These are phyloP conservation scores for Kwoniella sp. DNA, from an alignment of 768 basidiomycete species.

Conservation along the genomic window DNA sequence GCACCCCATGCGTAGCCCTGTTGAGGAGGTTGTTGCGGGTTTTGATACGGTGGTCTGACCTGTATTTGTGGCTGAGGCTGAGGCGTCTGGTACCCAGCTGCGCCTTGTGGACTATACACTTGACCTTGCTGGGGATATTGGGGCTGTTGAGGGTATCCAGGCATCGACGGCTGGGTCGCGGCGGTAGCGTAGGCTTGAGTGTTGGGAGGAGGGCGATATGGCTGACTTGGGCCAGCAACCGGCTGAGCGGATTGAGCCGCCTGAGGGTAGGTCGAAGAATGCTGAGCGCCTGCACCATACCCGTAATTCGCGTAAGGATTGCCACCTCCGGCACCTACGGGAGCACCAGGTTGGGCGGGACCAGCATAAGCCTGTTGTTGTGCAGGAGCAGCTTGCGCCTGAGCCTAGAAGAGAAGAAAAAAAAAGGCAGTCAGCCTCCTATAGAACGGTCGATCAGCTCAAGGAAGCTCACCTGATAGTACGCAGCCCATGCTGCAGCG, in stretches of 20 bases:
- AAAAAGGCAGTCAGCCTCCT: neutral
- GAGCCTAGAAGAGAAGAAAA: conserved; percentile 28
- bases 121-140: conserved; percentile 14
- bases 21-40: conserved; percentile 20
- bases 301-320: conserved; percentile 85
- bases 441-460: no score
- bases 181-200: conserved; percentile 55
- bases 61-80: conserved; percentile 19
- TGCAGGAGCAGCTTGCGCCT: conserved; percentile 30
- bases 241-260: conserved; percentile 8
- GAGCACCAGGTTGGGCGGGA: conserved; percentile 15
- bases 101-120: conserved; percentile 7
- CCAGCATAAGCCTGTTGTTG: conserved; percentile 23
- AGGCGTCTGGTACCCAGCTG: conserved; percentile 22
- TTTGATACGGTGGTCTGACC: conserved; percentile 24
- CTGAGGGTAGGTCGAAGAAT: conserved; percentile 28
- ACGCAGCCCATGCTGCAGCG: conserved; percentile 52
- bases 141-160: conserved; percentile 17
- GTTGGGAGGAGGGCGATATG: conserved; percentile 30
- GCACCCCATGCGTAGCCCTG: conserved; percentile 63
- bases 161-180: conserved; percentile 51
- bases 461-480: conserved; percentile 43
- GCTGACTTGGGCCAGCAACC: conserved; percentile 25
- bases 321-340: conserved; percentile 12
- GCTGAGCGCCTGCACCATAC: conserved; percentile 64